Base-by-base conservation (phyloP, 2,329 filamentous ascomycete species). In the Xenosphaeropsis pyriputrescens region DNA sequence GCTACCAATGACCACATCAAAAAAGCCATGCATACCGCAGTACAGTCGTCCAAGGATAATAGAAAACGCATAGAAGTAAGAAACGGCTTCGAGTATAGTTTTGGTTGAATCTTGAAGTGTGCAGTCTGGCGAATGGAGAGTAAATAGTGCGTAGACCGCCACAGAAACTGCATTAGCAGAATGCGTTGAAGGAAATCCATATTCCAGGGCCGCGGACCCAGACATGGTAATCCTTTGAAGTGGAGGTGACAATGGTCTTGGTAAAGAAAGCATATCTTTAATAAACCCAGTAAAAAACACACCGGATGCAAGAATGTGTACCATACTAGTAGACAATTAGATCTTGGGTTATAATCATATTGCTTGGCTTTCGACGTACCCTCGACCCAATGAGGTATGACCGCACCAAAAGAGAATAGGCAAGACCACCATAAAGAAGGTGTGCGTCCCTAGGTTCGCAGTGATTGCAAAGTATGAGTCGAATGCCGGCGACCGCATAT, bases 351-450 rank as follows among this genome's bases (percentile, higher is more conserved):
- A 30, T 36, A 38, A 40, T 36, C 19, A 29, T 16, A 15, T 37
- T 36, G 36, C 22, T 26, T 26, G 22, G 12, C 22, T 34, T 34
- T 43, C 39, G 39, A 68, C 79, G 50, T 76, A 93, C 85, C 80
- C 88, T 64, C 91, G 81, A 39, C 85, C 91, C 47, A 93, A 72
- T 45, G 72, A 77, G 32, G 81, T 78, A 60, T 88, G 83, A 38
- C 89, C 89, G 52, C 85, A 94, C 91, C 91, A 98, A 64, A 96
- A 96, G 49, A 94, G 72, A 46, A 96, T 85, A 5, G 91, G 91
- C 52, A 98, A 64, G 41, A 85, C 81, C 47, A 94, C 72, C 88
- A 96, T 96, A 67, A 95, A 98, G 65, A 95, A 96, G 1, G 91
- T 98, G 61, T 98, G 91, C 1, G 91, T 98, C 47, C 91, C 85